Evolutionary conservation across 2,329 filamentous ascomycete species (phyloP).

Genomic region (Pestalotiopsis sp.): DNA sequence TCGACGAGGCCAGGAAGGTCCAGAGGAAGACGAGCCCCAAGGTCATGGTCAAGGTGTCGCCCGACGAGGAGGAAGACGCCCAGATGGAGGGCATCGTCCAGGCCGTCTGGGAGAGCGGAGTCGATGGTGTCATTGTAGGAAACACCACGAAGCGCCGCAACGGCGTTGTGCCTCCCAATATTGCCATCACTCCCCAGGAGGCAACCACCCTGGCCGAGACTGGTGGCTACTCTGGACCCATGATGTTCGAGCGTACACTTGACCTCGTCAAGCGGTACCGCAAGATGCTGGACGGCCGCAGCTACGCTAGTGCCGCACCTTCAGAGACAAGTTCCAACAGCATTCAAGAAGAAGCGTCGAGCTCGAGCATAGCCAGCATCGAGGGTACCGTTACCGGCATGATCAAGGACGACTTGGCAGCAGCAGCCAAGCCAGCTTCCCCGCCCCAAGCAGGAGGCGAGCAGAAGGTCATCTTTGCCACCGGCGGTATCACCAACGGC

Average conservation of each 20-base stretch:
- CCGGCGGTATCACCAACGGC: constrained; percentile 89
- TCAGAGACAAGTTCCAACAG: constrained; percentile 6
- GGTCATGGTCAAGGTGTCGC: constrained; percentile 98
- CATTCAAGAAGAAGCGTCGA: constrained; percentile 32
- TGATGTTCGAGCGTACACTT: constrained; percentile 81
- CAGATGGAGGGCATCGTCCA: constrained; percentile 89
- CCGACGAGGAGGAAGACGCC: constrained; percentile 84
- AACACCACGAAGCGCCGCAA: constrained; percentile 91
- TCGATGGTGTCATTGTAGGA: constrained; percentile 94
- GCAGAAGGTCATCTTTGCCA: constrained; percentile 87
- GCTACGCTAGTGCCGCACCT: constrained; percentile 36
- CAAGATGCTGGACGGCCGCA: constrained; percentile 60
- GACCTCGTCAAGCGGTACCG: constrained; percentile 81
- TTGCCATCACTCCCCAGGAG: constrained; percentile 68
- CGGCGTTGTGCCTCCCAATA: constrained; percentile 68
- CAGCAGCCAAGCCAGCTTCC: constrained; percentile 65
- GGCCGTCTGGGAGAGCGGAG: constrained; percentile 80
- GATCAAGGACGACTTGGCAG: constrained; percentile 24
- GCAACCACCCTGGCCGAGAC: constrained; percentile 70
- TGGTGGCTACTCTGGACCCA: constrained; percentile 89
- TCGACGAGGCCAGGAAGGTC: constrained; percentile 71
- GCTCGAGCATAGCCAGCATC: constrained; percentile 35
- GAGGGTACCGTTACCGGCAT: constrained; percentile 34
- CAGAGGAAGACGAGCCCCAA: constrained; percentile 73
- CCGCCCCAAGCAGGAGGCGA: constrained; percentile 77